phyloP scores from a whole-genome alignment of 768 basidiomycete genomes.

The Tubosaeta brunneosetosa region DNA sequence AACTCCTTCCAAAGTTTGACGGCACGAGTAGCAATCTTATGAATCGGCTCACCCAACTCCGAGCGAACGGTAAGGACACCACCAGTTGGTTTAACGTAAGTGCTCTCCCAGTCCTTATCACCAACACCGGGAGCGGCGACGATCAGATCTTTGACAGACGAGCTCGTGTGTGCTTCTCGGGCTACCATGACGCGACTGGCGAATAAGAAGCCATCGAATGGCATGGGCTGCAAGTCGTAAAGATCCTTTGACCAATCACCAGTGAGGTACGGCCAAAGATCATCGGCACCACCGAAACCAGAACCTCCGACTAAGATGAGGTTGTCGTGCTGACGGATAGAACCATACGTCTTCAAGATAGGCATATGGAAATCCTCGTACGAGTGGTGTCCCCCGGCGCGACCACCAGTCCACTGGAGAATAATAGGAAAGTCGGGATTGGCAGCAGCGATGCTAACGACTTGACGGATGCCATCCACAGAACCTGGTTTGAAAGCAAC shows the following conservation, averaged over 20 bases:
- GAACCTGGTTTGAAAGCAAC: conserved; percentile 98
- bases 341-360: conserved; percentile 80
- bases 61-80: conserved; percentile 96
- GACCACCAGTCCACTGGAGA: conserved; percentile 98
- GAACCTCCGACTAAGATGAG: conserved; percentile 90
- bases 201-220: conserved; percentile 96
- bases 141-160: conserved; percentile 95
- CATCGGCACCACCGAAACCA: conserved; percentile 92
- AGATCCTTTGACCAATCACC: conserved; percentile 88
- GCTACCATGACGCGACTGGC: conserved; percentile 98
- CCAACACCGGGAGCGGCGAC: conserved; percentile 90
- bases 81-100: conserved; percentile 90
- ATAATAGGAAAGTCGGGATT: conserved; percentile 97
- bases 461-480: conserved; percentile 95
- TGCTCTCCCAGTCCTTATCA: conserved; percentile 90
- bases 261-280: conserved; percentile 94
- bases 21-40: conserved; percentile 96
- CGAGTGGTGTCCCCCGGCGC: conserved; percentile 97
- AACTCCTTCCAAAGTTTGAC: conserved; percentile 99
- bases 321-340: conserved; percentile 86
- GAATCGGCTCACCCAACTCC: conserved; percentile 97
- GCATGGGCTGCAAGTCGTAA: conserved; percentile 91
- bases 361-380: conserved; percentile 99
- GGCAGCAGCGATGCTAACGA: conserved; percentile 89
- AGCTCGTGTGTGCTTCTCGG: conserved; percentile 93